A percentile compares a stretch with the other conserved stretches of the same genome.
Conservation (phyloP, 106 monocot genomes). For the Hemerocallis citrina region DNA sequence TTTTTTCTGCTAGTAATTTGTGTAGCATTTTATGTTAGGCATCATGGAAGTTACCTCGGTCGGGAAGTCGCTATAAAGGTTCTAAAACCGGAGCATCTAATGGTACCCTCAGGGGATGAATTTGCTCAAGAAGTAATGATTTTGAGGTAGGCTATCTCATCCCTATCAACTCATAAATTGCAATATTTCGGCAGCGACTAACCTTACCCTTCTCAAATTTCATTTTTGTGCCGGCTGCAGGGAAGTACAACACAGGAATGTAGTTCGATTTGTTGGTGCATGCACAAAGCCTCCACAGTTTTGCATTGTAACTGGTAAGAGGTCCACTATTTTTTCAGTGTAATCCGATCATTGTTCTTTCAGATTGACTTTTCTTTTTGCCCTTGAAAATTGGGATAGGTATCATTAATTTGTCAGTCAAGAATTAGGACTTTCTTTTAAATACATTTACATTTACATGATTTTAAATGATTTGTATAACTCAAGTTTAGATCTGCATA, state of each 20-base stretch:
- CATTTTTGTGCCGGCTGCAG: neutral
- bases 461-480: neutral
- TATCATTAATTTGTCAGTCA: neutral
- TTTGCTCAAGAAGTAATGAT: constrained; percentile 81
- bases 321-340: too few species aligned
- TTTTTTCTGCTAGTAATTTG: neutral
- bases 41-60: constrained; percentile 64
- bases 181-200: too few species aligned
- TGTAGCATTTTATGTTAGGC: constrained; percentile 27
- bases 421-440: neutral
- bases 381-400: neutral
- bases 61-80: constrained; percentile 88
- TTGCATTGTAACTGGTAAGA: constrained; percentile 35
- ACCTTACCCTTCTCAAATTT: neutral
- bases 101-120: constrained; percentile 40
- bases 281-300: constrained; percentile 13
- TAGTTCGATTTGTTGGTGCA: constrained; percentile 15
- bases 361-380: too few species aligned
- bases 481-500: too few species aligned
- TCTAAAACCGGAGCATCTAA: constrained; percentile 60
- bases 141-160: constrained; percentile 59
- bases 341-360: too few species aligned
- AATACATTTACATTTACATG: neutral
- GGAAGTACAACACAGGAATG: constrained; percentile 14
- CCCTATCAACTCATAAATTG: too few species aligned